Conservation (phyloP, 352 stramenopile genomes). For the Pythium chondricola region DNA sequence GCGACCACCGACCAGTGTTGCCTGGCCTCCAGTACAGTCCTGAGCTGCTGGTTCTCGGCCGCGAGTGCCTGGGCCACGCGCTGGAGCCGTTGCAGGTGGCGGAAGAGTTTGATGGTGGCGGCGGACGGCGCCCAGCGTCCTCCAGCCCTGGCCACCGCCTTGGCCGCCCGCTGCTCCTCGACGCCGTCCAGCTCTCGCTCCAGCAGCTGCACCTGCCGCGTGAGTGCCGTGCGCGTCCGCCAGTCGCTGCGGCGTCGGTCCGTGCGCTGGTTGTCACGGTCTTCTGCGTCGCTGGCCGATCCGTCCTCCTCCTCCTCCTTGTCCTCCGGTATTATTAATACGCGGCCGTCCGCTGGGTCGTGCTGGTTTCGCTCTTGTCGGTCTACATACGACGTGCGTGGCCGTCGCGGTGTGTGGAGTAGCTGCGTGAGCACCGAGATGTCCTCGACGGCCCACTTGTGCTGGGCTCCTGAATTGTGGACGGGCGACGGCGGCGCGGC, state of each 20-base stretch:
- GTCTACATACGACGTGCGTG: too few species aligned
- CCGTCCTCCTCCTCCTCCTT: neutral
- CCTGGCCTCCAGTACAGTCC: neutral
- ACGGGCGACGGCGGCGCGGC: too few species aligned
- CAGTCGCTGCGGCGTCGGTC: too few species aligned
- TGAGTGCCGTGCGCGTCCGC: neutral
- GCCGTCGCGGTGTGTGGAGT: conserved; percentile 1
- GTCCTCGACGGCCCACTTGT: conserved; percentile 5
- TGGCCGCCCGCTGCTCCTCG: conserved; percentile 8
- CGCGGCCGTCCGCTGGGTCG: neutral
- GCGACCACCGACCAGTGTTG: neutral
- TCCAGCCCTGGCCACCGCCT: conserved; percentile 3
- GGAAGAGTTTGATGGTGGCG: conserved; percentile 12
- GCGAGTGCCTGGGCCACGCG: conserved; percentile 5
- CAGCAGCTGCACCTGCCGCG: conserved; percentile 8
- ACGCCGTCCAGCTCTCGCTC: conserved; percentile 9
- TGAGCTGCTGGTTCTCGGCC: conserved; percentile 6
- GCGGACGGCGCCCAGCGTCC: conserved; percentile 4
- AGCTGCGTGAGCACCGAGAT: conserved; percentile 3
- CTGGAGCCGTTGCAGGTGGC: conserved; percentile 8
- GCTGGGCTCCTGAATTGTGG: neutral
- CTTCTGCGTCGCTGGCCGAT: neutral
- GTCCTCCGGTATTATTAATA: too few species aligned
- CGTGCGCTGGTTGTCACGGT: too few species aligned
- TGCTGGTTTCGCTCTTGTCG: neutral